Percentiles rank a stretch among this genome's conserved stretches.
Evolutionary conservation across 768 basidiomycete species (phyloP).

Genomic region (Russula emetica): DNA sequence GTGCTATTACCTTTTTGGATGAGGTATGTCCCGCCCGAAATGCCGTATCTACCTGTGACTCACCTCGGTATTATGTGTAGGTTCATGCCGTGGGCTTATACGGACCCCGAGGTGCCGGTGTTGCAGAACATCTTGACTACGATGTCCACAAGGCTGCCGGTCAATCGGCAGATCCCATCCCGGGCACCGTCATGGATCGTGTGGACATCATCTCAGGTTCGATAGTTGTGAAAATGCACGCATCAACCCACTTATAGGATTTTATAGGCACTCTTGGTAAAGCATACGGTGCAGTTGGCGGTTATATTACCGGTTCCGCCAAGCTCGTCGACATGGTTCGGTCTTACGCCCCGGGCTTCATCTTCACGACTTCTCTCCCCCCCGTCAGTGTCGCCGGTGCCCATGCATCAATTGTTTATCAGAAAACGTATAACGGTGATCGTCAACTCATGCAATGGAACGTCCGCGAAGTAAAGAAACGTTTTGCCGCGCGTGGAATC

Average conservation of each 20-base stretch:
- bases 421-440: constrained; percentile 86
- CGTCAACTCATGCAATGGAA: constrained; percentile 94
- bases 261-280: constrained; percentile 86
- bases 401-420: constrained; percentile 88
- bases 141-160: constrained; percentile 79
- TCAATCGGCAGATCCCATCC: constrained; percentile 65
- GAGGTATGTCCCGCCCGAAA: constrained; percentile 53
- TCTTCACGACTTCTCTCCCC: constrained; percentile 97
- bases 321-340: constrained; percentile 95
- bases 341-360: constrained; percentile 97
- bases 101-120: constrained; percentile 94
- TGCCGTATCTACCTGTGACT: constrained; percentile 9
- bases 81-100: constrained; percentile 94
- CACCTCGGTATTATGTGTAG: constrained; percentile 34
- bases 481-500: constrained; percentile 77
- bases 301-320: constrained; percentile 93
- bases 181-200: constrained; percentile 90
- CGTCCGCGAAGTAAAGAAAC: constrained; percentile 80
- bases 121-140: constrained; percentile 97
- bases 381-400: constrained; percentile 91
- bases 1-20: constrained; percentile 95
- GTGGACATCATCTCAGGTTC: constrained; percentile 93
- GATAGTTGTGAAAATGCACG: constrained; percentile 29
- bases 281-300: constrained; percentile 95
- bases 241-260: constrained; percentile 12